Evolutionary conservation across 768 basidiomycete genomes (phyloP), one percentile per base, ranked within the genome.

Genomic region (Cyclocybe cylindracea): DNA sequence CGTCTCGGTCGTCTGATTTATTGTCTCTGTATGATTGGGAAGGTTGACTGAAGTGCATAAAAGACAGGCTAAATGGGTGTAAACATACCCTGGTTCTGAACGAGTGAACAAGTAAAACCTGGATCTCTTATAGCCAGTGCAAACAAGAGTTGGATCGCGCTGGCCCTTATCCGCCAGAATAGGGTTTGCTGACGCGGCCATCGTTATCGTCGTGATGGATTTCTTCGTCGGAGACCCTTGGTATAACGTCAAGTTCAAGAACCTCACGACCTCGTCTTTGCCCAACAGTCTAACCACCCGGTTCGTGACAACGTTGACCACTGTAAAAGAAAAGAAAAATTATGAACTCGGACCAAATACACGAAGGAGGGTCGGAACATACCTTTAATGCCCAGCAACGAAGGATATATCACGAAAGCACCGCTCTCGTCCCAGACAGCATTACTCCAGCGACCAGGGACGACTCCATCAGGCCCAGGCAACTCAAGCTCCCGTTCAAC

Each of bases 401-500:
- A 93, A 13, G 96, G 92, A 63, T 98, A 99, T 32, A 99, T 68
- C 14, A 98, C 76, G 64, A 99, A 97, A 11, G 92, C 88, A 4
- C 96, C 95, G 56, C 89, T 94, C 70, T 99, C 97, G 63, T 99
- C 97, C 95, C 95, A 99, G n/a, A 94, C 80, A 1, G 86, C 91
- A 64, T 91, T 95, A 24, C 85, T 90, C 78, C 89, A 94, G 61
- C 85, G 82, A 18, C 86, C 90, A 47, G 85, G 87, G 51, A 82
- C 74, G 46, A 74, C 77, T 29, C 86, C 87, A 63, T 91, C 89
- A 3, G 85, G 83, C 10, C 85, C 87, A 35, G 87, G 85, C 49
- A 88, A 72, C 71, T 98, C 94, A 39, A 99, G 70, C 63, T 98
- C 97, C 55, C 91, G 78, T 68, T 99, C 97, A 31, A 87, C 77